Evolutionary conservation across 441 rosid species (phyloP).

Genomic region (Mallotus repandus): DNA sequence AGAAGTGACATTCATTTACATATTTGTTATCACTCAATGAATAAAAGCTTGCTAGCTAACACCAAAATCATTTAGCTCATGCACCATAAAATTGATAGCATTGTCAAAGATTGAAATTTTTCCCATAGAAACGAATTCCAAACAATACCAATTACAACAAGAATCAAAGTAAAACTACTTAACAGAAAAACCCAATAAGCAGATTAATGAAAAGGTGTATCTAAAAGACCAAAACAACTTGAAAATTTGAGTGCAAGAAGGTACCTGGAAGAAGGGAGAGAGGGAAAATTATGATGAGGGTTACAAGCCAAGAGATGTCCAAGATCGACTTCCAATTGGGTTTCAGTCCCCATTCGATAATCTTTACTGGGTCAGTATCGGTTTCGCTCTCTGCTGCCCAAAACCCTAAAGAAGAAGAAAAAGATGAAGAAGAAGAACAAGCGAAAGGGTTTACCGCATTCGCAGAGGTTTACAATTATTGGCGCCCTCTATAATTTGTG

Average conservation of each 20-base stretch:
- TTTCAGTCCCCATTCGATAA: constrained; percentile 30
- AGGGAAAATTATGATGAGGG: constrained; percentile 45
- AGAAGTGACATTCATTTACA: too few species aligned
- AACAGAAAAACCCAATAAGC: not conserved
- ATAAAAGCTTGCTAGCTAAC: not conserved
- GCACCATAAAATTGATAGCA: too few species aligned
- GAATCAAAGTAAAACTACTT: too few species aligned
- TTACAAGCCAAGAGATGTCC: constrained; percentile 75
- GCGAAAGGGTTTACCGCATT: not conserved
- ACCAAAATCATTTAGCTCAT: not conserved
- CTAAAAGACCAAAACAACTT: not conserved
- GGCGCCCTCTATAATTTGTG: not conserved
- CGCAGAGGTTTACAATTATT: not conserved
- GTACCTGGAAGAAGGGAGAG: constrained; percentile 74
- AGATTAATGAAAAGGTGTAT: not conserved
- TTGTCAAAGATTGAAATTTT: too few species aligned
- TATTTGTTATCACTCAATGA: too few species aligned
- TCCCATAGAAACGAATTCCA: too few species aligned
- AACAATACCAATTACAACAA: too few species aligned
- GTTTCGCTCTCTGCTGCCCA: not conserved
- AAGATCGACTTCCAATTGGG: constrained; percentile 50
- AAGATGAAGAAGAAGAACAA: not conserved
- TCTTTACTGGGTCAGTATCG: not conserved
- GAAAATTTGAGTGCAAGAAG: not conserved
- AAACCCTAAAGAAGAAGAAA: constrained; percentile 1